phyloP scores from a whole-genome alignment of 805 yeast species.

The Sungouiozyma ichnusensis region DNA sequence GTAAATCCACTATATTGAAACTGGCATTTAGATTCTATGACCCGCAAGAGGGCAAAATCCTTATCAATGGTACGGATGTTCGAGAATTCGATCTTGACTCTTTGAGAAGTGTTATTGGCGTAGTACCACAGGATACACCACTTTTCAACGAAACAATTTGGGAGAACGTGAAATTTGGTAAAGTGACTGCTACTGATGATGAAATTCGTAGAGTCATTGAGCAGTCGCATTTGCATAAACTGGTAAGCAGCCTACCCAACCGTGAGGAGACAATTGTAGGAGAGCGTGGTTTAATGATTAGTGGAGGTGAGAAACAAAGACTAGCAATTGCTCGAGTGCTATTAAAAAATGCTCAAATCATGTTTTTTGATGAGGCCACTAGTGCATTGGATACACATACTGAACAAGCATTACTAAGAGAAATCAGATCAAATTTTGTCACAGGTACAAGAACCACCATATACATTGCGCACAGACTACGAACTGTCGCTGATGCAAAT shows the following conservation, averaged over 20 bases:
- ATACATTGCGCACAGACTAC: slow-evolving; percentile 84
- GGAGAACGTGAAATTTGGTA: slow-evolving; percentile 83
- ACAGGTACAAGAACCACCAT: slow-evolving; percentile 60
- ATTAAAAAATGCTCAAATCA: slow-evolving; percentile 75
- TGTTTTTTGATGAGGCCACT: slow-evolving; percentile 95
- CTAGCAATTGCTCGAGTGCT: slow-evolving; percentile 88
- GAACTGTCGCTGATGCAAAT: slow-evolving; percentile 91
- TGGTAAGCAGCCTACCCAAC: slow-evolving; percentile 66
- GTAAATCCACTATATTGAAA: slow-evolving; percentile 81
- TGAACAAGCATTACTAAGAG: slow-evolving; percentile 70
- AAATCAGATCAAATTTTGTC: slow-evolving; percentile 58
- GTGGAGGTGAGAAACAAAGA: slow-evolving; percentile 98
- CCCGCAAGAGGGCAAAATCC: slow-evolving; percentile 61
- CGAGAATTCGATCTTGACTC: slow-evolving; percentile 64
- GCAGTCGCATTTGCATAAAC: slow-evolving; percentile 55
- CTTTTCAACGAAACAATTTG: slow-evolving; percentile 81
- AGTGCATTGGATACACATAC: slow-evolving; percentile 95
- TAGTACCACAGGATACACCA: slow-evolving; percentile 97
- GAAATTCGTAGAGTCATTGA: slow-evolving; percentile 57
- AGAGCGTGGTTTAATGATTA: slow-evolving; percentile 96
- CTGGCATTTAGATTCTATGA: slow-evolving; percentile 87
- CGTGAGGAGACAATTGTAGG: slow-evolving; percentile 86
- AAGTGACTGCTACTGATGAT: slow-evolving; percentile 58
- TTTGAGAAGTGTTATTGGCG: slow-evolving; percentile 66
- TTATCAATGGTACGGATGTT: slow-evolving; percentile 85